Evolutionary conservation across 1,284 basidiomycete genomes (phyloP).

Genomic region (Salmacisia buchloeana): DNA sequence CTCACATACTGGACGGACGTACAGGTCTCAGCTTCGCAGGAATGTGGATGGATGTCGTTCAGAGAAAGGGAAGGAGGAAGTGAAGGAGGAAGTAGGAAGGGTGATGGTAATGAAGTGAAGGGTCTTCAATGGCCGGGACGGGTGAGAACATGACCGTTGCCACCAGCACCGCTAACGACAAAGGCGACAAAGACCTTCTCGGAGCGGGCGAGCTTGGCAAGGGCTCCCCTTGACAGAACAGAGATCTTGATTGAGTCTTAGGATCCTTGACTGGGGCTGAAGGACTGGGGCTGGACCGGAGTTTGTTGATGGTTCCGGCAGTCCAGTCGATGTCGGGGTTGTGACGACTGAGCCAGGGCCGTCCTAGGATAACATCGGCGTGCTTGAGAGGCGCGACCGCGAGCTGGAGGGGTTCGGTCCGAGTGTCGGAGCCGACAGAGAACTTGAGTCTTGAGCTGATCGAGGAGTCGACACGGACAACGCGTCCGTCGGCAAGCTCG

Average conservation of each 20-base stretch:
- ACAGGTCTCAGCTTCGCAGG: no score
- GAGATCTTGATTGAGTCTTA: neutral
- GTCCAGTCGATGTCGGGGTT: slow-evolving; percentile 10
- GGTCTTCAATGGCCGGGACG: no score
- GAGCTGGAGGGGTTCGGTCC: neutral
- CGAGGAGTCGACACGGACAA: slow-evolving; percentile 6
- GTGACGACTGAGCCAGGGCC: slow-evolving; percentile 8
- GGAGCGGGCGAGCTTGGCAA: neutral
- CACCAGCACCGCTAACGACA: no score
- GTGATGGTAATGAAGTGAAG: no score
- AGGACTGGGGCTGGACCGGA: neutral
- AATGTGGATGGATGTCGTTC: no score
- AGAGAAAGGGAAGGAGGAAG: no score
- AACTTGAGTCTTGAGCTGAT: neutral
- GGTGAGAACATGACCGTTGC: no score
- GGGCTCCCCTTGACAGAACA: neutral
- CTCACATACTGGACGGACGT: no score
- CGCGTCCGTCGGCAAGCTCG: neutral
- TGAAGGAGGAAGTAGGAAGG: no score
- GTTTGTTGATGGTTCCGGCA: neutral
- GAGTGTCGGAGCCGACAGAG: slow-evolving; percentile 3
- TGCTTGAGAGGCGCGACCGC: slow-evolving; percentile 4
- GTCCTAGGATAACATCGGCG: slow-evolving; percentile 5
- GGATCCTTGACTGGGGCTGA: no score
- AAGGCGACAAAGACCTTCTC: neutral